Base-by-base conservation (phyloP, 805 yeast species). In the Metschnikowia baotianmanensis region DNA sequence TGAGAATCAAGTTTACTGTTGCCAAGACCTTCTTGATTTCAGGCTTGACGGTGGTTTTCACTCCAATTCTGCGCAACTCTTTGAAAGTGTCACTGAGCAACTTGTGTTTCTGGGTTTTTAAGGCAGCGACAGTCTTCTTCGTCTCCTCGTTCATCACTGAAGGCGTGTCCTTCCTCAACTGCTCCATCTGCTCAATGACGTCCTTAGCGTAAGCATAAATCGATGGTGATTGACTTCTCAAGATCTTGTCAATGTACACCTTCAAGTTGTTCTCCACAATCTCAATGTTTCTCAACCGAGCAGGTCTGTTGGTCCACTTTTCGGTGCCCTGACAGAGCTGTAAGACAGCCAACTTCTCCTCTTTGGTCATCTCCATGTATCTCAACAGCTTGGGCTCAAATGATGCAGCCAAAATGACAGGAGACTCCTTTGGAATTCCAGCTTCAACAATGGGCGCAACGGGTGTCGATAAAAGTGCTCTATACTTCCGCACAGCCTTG, bases 101-200 rank as follows among this genome's bases (percentile, higher is more conserved):
- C 49, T 83, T 84, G 45, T 82, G 72, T 63, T 93, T 93, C 54
- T 87, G 91, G n/a, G 82, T 74, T 55, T 83, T 86, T 61, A 93
- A 69, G 6, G 87, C 73, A 2, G 89, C 82, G 1, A 68, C 56
- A 1, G 52, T 21, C 57, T 84, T 84, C 63, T 89, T 88, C 48
- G 78, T 81, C 27, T 85, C 95, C 39, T 90, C 87, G 4, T 76
- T 82, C 49, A 73, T 68, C 3, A 67, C 74, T 1, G 65, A 63
- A 1, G 99, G 99, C 0, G 99, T 93, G 50, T 86, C 95, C 21
- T 76, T 70, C 39, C 79, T 73, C 29, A 95, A 69, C 11, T 76
- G 61, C 8, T 79, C 81, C 59, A 87, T 81, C 31, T 79, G 82
- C 19, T 61, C 69, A 1, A 75, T 52, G 12, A 84, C 58, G 7